A percentile compares a stretch with the other conserved stretches of the same genome.
These are phyloP conservation scores for Yamadazyma diddensiae DNA, from an alignment of 1,139 yeast genomes.

Conservation along the genomic window DNA sequence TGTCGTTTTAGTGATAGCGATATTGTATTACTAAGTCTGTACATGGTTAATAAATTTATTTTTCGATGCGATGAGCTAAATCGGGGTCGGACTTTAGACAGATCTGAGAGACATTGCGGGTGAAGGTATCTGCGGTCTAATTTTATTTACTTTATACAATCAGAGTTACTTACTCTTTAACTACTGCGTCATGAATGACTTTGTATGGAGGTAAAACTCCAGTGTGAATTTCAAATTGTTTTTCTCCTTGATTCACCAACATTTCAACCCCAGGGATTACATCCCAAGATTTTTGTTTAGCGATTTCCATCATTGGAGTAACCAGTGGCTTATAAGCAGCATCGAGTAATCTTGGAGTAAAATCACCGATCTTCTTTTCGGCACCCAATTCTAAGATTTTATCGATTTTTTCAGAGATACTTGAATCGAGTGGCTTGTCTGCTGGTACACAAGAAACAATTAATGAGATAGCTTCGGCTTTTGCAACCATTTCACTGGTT, in stretches of 20 bases:
- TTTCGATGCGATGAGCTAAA: too few relatives aligned
- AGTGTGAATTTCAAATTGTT: constrained; percentile 79
- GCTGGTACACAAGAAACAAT: constrained; percentile 90
- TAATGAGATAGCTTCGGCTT: constrained; percentile 49
- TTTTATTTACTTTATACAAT: too few relatives aligned
- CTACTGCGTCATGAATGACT: constrained; percentile 60
- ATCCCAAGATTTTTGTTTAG: constrained; percentile 63
- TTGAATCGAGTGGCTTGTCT: constrained; percentile 65
- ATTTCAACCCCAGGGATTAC: constrained; percentile 85
- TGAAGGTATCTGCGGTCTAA: too few relatives aligned
- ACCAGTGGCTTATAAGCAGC: constrained; percentile 90
- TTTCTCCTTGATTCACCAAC: constrained; percentile 90
- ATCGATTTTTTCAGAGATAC: constrained; percentile 46
- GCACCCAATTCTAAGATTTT: constrained; percentile 42
- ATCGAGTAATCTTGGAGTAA: constrained; percentile 65
- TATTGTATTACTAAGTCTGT: too few relatives aligned
- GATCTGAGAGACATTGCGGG: too few relatives aligned
- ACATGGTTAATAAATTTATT: too few relatives aligned
- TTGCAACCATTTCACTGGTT: constrained; percentile 41
- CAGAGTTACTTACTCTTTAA: too few relatives aligned
- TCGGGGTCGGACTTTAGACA: too few relatives aligned
- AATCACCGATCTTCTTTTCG: constrained; percentile 24
- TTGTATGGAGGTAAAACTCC: constrained; percentile 63
- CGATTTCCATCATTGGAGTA: constrained; percentile 82
- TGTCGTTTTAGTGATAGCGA: too few relatives aligned